Base-by-base conservation (phyloP, 192 early-diverging fungal genomes). In the Rhizophagus sp. region DNA sequence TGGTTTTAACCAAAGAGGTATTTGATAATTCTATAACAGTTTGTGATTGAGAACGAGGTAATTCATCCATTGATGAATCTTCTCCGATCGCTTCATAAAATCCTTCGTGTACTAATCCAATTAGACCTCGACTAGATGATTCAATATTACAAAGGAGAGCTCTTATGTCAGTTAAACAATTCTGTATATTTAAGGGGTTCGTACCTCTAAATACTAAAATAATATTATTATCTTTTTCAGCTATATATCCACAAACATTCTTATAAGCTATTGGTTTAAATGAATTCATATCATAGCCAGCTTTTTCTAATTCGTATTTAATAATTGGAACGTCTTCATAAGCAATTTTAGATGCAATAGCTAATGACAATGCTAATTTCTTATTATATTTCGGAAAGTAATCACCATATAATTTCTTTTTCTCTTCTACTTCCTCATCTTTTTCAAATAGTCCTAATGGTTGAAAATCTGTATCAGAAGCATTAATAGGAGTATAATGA, bases 171-270 rank as follows among this genome's bases (percentile, higher is more conserved):
- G 88, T 90, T 76, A 88, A 83, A 67, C 85, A 88, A 24, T 90
- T 85, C 73, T 88, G 87, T 36, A 90, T 85, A 72, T 90, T 90
- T 34, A 90, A 74, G 34, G 88, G 88, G 77, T 90, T 88, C 4
- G 88, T 85, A 52, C 87, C 88, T 72, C 88, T 85, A 57, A 90
- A 90, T 24, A 90, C 88, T 6, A 90, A 67, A 6, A 90, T 61
- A 67, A 88, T 88, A n/a, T 87, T 84, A 70, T 88, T 82, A 50
- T 88, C 85, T 62, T 88, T 90, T 69, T 88, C 87, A 10, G 85
- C 84, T 76, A 87, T 84, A 66, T 84, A 90, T 25, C 84, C 87
- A 69, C 86, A 87, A 10, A 87, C 81, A 57, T 90, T 90, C 86
- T 80, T 88, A 62, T 88, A 90, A 36, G 84, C 88, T 61, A 90